These are phyloP conservation scores for Pythium scleroteichum DNA, from an alignment of 352 stramenopile genomes.

Conservation along the genomic window DNA sequence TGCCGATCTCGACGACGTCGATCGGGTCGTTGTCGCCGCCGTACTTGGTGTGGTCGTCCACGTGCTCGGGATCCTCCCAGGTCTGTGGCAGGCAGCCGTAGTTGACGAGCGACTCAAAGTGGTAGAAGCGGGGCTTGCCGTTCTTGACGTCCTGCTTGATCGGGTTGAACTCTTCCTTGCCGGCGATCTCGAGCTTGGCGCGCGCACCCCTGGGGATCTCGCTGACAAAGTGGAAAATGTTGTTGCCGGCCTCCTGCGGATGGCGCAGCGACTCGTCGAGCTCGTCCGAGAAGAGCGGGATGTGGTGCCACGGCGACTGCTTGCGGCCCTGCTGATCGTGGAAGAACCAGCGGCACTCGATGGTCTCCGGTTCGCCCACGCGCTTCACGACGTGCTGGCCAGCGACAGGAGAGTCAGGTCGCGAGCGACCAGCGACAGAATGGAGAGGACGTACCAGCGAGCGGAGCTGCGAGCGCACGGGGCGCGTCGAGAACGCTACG, in stretches of 20 bases:
- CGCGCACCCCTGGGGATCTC: slow-evolving; percentile 91
- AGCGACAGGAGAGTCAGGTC: not conserved
- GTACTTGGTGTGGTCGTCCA: slow-evolving; percentile 92
- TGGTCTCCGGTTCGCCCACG: slow-evolving; percentile 57
- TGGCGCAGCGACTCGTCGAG: slow-evolving; percentile 31
- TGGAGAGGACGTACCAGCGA: slow-evolving; percentile 19
- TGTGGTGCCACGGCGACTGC: slow-evolving; percentile 93
- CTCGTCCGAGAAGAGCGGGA: slow-evolving; percentile 76
- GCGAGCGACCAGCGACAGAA: not conserved
- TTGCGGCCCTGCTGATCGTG: slow-evolving; percentile 69
- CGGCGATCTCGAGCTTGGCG: slow-evolving; percentile 95
- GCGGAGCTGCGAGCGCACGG: slow-evolving; percentile 13
- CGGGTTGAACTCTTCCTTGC: slow-evolving; percentile 90
- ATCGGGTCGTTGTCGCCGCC: slow-evolving; percentile 98
- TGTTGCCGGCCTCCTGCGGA: slow-evolving; percentile 37
- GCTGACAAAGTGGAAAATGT: slow-evolving; percentile 92
- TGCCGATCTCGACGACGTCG: slow-evolving; percentile 98
- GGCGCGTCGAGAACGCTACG: slow-evolving; percentile 2
- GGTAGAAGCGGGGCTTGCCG: slow-evolving; percentile 91
- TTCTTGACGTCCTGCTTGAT: slow-evolving; percentile 99
- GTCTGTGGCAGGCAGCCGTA: slow-evolving; percentile 99
- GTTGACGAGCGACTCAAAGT: slow-evolving; percentile 91
- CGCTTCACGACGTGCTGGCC: slow-evolving; percentile 65
- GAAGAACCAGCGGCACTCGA: slow-evolving; percentile 85
- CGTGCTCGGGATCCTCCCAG: slow-evolving; percentile 97